Percentiles rank a stretch among this genome's conserved stretches.
Evolutionary conservation across 257 asterid species (phyloP).

Genomic region (Gynochthodes officinalis): DNA sequence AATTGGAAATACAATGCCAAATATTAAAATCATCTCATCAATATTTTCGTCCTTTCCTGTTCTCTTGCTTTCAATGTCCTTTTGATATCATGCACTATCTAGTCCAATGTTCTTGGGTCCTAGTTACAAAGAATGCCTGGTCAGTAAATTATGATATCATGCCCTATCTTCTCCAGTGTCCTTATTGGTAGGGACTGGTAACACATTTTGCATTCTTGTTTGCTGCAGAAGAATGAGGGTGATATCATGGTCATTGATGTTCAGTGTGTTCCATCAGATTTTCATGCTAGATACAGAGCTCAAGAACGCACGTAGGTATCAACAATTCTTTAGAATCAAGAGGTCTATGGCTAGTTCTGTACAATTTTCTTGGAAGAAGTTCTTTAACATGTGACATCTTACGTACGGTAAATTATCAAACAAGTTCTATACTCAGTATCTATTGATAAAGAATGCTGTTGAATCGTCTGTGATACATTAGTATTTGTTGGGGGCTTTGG

Average conservation of each 20-base stretch:
- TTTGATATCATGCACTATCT: no score
- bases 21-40: neutral
- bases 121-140: neutral
- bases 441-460: neutral
- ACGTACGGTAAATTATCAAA: neutral
- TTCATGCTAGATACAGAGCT: conserved; percentile 88
- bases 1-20: neutral
- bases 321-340: conserved; percentile 10
- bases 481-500: neutral
- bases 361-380: neutral
- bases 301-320: conserved; percentile 97
- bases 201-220: conserved; percentile 23
- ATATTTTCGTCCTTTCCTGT: no score
- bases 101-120: no score
- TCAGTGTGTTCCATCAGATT: conserved; percentile 71
- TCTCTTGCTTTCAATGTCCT: no score
- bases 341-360: neutral
- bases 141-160: neutral
- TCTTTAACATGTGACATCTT: neutral
- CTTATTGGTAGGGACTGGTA: conserved; percentile 11
- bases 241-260: conserved; percentile 79
- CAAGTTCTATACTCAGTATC: neutral
- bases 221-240: conserved; percentile 77
- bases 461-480: neutral
- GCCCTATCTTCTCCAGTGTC: neutral